Percentiles rank a stretch among this genome's conserved stretches.
phyloP scores from a whole-genome alignment of 2,329 filamentous ascomycete species.

The Dendrostoma leiphaemia region DNA sequence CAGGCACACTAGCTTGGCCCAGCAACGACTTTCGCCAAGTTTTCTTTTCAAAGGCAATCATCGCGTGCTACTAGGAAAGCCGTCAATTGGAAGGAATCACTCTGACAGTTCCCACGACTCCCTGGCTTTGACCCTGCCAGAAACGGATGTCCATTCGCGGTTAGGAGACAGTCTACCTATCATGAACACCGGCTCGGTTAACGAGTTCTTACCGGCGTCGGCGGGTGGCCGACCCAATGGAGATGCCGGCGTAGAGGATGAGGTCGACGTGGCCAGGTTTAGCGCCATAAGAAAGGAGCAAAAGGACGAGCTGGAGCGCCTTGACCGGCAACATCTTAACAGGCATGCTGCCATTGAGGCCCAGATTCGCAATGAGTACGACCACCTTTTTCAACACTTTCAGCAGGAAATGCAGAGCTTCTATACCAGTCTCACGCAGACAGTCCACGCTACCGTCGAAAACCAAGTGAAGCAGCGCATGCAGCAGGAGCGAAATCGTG shows the following conservation, averaged over 20 bases:
- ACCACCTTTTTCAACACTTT: constrained; percentile 9
- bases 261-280: constrained; percentile 12
- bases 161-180: background rate
- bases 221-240: background rate
- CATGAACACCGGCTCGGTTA: constrained; percentile 11
- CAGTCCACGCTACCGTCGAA: constrained; percentile 10
- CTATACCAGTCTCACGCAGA: constrained; percentile 8
- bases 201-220: constrained; percentile 12
- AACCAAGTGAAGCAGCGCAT: constrained; percentile 13
- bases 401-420: constrained; percentile 14
- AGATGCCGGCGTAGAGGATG: background rate
- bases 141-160: background rate
- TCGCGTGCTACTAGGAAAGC: too few relatives aligned
- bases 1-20: too few relatives aligned
- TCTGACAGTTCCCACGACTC: too few relatives aligned
- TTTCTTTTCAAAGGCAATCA: too few relatives aligned
- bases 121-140: background rate
- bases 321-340: constrained; percentile 8
- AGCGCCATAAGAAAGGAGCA: constrained; percentile 13
- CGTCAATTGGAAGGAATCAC: too few relatives aligned
- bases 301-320: constrained; percentile 13
- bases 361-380: constrained; percentile 8
- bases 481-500: constrained; percentile 11
- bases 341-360: constrained; percentile 3
- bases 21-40: too few relatives aligned